Evolutionary conservation across 306 rosid genomes (phyloP).

Genomic region (Luffa acutangula): DNA sequence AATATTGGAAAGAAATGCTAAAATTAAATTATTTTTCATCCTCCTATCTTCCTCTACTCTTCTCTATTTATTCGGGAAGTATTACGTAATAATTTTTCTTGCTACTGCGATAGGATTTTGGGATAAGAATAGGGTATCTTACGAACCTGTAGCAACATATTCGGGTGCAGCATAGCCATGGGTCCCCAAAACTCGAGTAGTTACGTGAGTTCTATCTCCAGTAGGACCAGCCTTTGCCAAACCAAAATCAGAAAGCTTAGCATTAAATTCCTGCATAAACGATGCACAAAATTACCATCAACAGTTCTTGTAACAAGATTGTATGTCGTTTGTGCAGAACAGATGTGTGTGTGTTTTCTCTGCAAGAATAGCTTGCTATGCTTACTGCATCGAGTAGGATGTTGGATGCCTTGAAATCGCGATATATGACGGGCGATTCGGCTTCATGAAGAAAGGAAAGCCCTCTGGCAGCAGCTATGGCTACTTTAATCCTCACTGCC

Average conservation of each 20-base stretch:
- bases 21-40: no score
- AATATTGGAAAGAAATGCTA: no score
- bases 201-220: conserved; percentile 90
- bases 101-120: no score
- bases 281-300: conserved; percentile 12
- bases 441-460: conserved; percentile 92
- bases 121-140: not conserved
- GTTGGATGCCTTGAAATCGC: conserved; percentile 93
- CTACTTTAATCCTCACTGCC: conserved; percentile 87
- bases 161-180: conserved; percentile 98
- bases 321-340: not conserved
- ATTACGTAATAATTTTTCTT: no score
- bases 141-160: conserved; percentile 88
- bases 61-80: no score
- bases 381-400: conserved; percentile 83
- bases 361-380: not conserved
- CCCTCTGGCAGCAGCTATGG: conserved; percentile 87
- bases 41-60: no score
- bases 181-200: conserved; percentile 94
- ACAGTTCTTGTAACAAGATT: not conserved
- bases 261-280: conserved; percentile 60
- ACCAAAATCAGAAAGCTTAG: conserved; percentile 95
- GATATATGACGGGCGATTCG: conserved; percentile 82
- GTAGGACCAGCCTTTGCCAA: conserved; percentile 94
- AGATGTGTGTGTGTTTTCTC: not conserved